A percentile compares a stretch with the other conserved stretches of the same genome.
These are phyloP conservation scores for Chytridiales sp. DNA, from an alignment of 371 early-diverging fungal genomes.

Conservation along the genomic window DNA sequence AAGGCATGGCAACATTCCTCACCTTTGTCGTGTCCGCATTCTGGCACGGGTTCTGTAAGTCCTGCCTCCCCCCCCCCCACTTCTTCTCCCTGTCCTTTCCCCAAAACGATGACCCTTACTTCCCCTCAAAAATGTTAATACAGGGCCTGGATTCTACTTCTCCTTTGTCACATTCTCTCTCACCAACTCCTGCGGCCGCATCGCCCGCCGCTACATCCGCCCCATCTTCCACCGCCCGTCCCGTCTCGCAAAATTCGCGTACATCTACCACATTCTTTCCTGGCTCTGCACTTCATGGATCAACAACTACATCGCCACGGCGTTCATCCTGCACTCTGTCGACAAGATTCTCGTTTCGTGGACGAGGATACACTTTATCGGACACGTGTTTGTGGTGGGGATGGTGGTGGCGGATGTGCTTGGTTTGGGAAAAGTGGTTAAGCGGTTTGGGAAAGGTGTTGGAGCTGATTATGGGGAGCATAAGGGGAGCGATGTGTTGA, in stretches of 20 bases:
- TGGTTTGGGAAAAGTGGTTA: too few species aligned
- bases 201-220: constrained; percentile 66
- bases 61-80: too few species aligned
- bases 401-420: too few species aligned
- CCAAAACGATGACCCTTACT: not conserved
- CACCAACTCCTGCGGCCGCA: constrained; percentile 45
- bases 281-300: constrained; percentile 60
- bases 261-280: constrained; percentile 65
- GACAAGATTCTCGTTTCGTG: too few species aligned
- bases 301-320: constrained; percentile 62
- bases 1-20: constrained; percentile 48
- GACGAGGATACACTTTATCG: too few species aligned
- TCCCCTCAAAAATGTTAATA: constrained; percentile 12
- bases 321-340: constrained; percentile 57
- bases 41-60: constrained; percentile 86
- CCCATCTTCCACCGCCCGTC: constrained; percentile 58
- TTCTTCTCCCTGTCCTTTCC: not conserved
- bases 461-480: too few species aligned
- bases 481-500: not conserved
- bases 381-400: too few species aligned
- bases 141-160: constrained; percentile 51
- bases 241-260: constrained; percentile 37
- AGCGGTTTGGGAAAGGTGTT: too few species aligned
- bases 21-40: constrained; percentile 82
- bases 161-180: constrained; percentile 58